Base-by-base conservation (phyloP, 768 basidiomycete genomes). In the Auriscalpium microsporum region DNA sequence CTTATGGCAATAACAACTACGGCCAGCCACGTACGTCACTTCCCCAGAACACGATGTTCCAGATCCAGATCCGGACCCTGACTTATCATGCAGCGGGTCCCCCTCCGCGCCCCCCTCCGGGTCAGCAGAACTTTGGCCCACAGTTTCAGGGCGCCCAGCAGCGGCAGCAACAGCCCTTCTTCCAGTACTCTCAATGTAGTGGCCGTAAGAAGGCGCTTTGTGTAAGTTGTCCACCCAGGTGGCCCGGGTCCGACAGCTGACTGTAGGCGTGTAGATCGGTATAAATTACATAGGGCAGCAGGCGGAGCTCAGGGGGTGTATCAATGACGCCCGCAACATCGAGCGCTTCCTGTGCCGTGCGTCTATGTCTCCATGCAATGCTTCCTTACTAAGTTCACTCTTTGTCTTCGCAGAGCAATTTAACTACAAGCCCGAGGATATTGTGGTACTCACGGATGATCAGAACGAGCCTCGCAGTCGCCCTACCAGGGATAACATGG, bases 301-400 rank as follows among this genome's bases (percentile, higher is more conserved):
- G 14, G 68, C 63, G 11, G 75, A 73, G 52, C 65, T 82, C 19
- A 65, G 66, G 23, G 82, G 82, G 4, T 84, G 82, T 61, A 80
- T 81, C 66, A 83, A 83, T 61, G 82, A 84, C 57, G 81, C 78
- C 0, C 65, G 68, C 36, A 84, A 82, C 62, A 70, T 83, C 21
- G 63, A 73, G 52, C 66, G 71, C 14, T 83, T 83, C 72, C 60
- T 80, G 37, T 69, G 68, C 58, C 54, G 73, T 73, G 55, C 35
- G 68, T 64, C 37, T 58, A 17, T n/a, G n/a, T 50, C 21, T 34
- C 17, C 48, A 35, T 50, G 10, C 5, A 10, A 8, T 21, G 40
- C 35, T 42, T 19, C 34, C 33, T 8, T 34, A 38, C 42, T 3
- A 48, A 34, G 21, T 17, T 9, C 19, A 19, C 11, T 38, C 33